phyloP scores from a whole-genome alignment of 2,329 filamentous ascomycete species.

The Stemphylium beticola region DNA sequence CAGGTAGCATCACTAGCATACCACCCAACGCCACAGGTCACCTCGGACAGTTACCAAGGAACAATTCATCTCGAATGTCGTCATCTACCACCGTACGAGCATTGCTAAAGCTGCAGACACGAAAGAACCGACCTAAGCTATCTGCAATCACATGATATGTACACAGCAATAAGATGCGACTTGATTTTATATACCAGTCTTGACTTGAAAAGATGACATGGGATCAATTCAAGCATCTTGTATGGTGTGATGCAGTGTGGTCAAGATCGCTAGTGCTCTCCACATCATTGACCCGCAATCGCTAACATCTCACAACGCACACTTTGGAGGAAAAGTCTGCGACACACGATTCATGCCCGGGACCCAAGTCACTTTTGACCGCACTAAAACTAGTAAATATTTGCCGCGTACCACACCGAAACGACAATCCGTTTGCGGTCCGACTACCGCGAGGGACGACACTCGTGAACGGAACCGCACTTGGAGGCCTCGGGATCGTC shows the following conservation, averaged over 20 bases:
- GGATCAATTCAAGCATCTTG: no score
- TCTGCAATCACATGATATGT: neutral
- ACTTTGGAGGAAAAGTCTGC: neutral
- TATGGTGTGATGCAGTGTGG: neutral
- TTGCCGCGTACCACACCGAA: neutral
- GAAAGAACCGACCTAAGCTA: no score
- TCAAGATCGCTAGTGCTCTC: neutral
- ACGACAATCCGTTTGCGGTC: neutral
- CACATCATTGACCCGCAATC: neutral
- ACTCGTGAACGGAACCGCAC: no score
- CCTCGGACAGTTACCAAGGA: neutral
- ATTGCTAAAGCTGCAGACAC: neutral
- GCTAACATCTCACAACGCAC: neutral
- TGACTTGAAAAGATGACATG: no score
- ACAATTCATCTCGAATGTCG: neutral
- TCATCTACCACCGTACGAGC: neutral
- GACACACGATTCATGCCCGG: neutral
- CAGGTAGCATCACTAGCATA: conserved; percentile 1
- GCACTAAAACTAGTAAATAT: no score
- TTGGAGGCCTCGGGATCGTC: no score
- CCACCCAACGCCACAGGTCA: neutral
- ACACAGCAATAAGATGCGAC: neutral
- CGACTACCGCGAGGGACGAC: neutral
- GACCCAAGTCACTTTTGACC: neutral
- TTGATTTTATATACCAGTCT: no score